Percentiles rank a stretch among this genome's conserved stretches.
Evolutionary conservation across 2,329 filamentous ascomycete species (phyloP).

Genomic region (Fusarium devonianum): DNA sequence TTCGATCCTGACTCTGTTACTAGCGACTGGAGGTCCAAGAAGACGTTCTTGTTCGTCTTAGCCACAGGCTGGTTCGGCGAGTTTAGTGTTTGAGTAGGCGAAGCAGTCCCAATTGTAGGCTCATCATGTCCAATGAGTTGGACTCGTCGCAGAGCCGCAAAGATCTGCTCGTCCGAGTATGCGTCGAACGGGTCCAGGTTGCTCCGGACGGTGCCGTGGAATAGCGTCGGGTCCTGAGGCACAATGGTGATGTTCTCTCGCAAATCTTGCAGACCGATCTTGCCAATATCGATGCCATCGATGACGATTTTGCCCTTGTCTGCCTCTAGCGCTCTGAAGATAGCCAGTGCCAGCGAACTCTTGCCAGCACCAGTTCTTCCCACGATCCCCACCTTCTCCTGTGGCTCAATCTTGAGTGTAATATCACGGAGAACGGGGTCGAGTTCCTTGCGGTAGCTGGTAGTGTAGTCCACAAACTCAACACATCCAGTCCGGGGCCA

Average conservation of each 20-base stretch:
- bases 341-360: slow-evolving; percentile 88
- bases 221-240: slow-evolving; percentile 94
- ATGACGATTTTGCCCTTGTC: slow-evolving; percentile 89
- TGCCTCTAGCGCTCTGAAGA: slow-evolving; percentile 93
- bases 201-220: slow-evolving; percentile 87
- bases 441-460: slow-evolving; percentile 85
- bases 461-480: slow-evolving; percentile 88
- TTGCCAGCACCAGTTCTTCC: slow-evolving; percentile 96
- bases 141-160: slow-evolving; percentile 83
- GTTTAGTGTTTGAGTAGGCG: slow-evolving; percentile 33
- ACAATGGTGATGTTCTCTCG: slow-evolving; percentile 96
- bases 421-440: slow-evolving; percentile 86
- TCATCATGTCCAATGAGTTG: slow-evolving; percentile 78
- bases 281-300: slow-evolving; percentile 87
- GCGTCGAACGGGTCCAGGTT: slow-evolving; percentile 92
- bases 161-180: slow-evolving; percentile 91
- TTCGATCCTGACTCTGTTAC: slow-evolving; percentile 93
- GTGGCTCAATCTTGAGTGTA: slow-evolving; percentile 83
- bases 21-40: slow-evolving; percentile 82
- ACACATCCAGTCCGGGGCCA: slow-evolving; percentile 90
- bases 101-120: slow-evolving; percentile 43
- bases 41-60: slow-evolving; percentile 88
- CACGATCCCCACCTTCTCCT: slow-evolving; percentile 95
- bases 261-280: slow-evolving; percentile 91
- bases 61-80: slow-evolving; percentile 48